phyloP scores from a whole-genome alignment of 257 asterid genomes.

The Coffea eugenioides region DNA sequence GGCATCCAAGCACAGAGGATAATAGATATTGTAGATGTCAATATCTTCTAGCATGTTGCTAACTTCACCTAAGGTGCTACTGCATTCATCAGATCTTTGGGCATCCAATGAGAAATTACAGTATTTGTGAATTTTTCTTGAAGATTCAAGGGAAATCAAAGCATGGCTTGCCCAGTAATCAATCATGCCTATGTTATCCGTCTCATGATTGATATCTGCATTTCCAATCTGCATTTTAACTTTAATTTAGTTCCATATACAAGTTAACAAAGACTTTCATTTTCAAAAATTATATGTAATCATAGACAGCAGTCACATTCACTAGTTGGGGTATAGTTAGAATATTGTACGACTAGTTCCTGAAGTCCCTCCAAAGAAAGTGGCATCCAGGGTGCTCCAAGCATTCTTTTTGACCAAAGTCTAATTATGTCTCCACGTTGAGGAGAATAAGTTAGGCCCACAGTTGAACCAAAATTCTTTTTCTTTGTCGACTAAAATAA shows the following conservation, averaged over 20 bases:
- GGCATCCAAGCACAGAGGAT: conserved; percentile 47
- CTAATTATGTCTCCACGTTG: not conserved
- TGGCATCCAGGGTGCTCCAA: not conserved
- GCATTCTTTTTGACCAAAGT: not conserved
- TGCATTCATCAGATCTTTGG: conserved; percentile 26
- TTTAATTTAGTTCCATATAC: too few relatives aligned
- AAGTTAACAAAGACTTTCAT: not conserved
- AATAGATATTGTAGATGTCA: conserved; percentile 59
- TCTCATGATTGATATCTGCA: conserved; percentile 72
- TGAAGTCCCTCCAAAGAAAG: too few relatives aligned
- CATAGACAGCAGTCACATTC: not conserved
- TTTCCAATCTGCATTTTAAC: conserved; percentile 59
- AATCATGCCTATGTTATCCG: conserved; percentile 62
- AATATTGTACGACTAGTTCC: too few relatives aligned
- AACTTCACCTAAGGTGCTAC: conserved; percentile 20
- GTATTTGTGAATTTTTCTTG: conserved; percentile 22
- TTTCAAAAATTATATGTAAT: not conserved
- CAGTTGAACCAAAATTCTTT: too few relatives aligned
- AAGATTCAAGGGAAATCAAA: conserved; percentile 47
- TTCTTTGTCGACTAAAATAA: too few relatives aligned
- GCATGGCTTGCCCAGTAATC: conserved; percentile 70
- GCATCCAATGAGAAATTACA: conserved; percentile 50
- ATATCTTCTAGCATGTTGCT: conserved; percentile 2
- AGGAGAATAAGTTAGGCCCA: too few relatives aligned
- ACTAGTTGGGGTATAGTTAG: too few relatives aligned